Evolutionary conservation across 495 filamentous ascomycete genomes (phyloP).

Genomic region (Neurospora sp.): DNA sequence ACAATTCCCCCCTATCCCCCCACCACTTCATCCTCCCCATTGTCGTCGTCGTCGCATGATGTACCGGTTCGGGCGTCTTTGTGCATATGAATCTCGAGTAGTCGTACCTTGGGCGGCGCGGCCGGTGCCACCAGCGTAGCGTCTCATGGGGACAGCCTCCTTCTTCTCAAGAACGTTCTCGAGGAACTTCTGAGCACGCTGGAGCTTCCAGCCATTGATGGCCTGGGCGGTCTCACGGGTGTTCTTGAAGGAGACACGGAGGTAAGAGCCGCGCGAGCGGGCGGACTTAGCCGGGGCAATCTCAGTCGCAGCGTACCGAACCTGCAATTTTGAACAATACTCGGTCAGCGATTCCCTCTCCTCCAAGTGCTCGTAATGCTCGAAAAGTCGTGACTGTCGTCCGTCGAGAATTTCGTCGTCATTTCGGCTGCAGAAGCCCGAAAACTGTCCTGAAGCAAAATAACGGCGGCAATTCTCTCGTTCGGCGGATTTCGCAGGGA

Average conservation of each 20-base stretch:
- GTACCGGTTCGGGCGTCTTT: not conserved
- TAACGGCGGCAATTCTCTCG: not conserved
- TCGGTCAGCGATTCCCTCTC: constrained; percentile 24
- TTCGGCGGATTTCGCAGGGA: constrained; percentile 4
- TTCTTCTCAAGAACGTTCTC: constrained; percentile 92
- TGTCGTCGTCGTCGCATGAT: not conserved
- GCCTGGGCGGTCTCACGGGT: constrained; percentile 98
- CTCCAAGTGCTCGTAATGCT: not conserved
- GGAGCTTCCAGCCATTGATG: constrained; percentile 97
- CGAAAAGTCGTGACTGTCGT: not conserved
- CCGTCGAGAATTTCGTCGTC: not conserved
- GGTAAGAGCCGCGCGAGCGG: constrained; percentile 93
- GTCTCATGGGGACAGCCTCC: constrained; percentile 94
- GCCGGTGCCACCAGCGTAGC: constrained; percentile 89
- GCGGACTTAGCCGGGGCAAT: constrained; percentile 87
- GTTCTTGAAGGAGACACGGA: constrained; percentile 99
- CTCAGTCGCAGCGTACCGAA: constrained; percentile 93
- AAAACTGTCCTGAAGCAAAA: not conserved
- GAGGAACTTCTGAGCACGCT: constrained; percentile 87
- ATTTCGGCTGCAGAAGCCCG: not conserved
- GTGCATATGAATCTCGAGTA: constrained; percentile 1
- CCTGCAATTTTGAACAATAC: constrained; percentile 43
- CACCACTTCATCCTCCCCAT: not conserved
- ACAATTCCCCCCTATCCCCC: not conserved
- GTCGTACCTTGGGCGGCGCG: constrained; percentile 91